These are phyloP conservation scores for Serpula lacrymans DNA, from an alignment of 768 basidiomycete species.

Conservation along the genomic window DNA sequence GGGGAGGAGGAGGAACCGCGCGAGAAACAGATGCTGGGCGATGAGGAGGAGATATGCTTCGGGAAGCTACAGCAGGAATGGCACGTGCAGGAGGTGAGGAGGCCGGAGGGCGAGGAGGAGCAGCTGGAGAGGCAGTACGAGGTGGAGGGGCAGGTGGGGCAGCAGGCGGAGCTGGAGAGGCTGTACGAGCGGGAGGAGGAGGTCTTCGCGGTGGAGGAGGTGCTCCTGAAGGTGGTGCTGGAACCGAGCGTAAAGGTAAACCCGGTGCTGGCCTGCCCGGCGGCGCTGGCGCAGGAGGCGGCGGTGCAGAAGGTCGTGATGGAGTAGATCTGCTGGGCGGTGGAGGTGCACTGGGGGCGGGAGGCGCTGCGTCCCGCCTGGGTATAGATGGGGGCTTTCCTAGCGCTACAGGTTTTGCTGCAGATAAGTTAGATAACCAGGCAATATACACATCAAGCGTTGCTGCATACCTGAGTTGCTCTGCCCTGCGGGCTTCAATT, in stretches of 20 bases:
- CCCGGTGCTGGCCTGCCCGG: slow-evolving; percentile 32
- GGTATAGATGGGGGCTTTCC: slow-evolving; percentile 69
- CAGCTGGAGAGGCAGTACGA: too few relatives aligned
- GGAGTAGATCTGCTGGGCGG: slow-evolving; percentile 29
- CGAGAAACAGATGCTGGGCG: slow-evolving; percentile 14
- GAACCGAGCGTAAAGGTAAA: slow-evolving; percentile 37
- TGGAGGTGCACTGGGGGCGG: slow-evolving; percentile 21
- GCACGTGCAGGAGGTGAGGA: slow-evolving; percentile 25
- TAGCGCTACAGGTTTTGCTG: slow-evolving; percentile 60
- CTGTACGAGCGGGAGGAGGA: slow-evolving; percentile 28
- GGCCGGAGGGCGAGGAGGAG: slow-evolving; percentile 17
- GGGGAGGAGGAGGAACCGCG: slow-evolving; percentile 19
- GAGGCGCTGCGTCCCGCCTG: slow-evolving; percentile 37
- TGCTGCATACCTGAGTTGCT: slow-evolving; percentile 52
- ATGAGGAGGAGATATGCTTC: slow-evolving; percentile 16
- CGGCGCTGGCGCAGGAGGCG: slow-evolving; percentile 33
- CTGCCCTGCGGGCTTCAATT: slow-evolving; percentile 77
- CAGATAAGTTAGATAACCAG: slow-evolving; percentile 10
- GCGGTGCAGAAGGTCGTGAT: slow-evolving; percentile 28
- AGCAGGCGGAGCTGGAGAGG: slow-evolving; percentile 23
- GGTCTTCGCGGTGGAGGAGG: slow-evolving; percentile 27
- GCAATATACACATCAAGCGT: slow-evolving; percentile 11
- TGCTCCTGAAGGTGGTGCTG: slow-evolving; percentile 27
- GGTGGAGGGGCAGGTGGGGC: slow-evolving; percentile 20
- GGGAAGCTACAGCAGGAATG: slow-evolving; percentile 20